A percentile compares a stretch with the other conserved stretches of the same genome.
Evolutionary conservation across 2,329 filamentous ascomycete species (phyloP).

Genomic region (Ramularia endophylla): DNA sequence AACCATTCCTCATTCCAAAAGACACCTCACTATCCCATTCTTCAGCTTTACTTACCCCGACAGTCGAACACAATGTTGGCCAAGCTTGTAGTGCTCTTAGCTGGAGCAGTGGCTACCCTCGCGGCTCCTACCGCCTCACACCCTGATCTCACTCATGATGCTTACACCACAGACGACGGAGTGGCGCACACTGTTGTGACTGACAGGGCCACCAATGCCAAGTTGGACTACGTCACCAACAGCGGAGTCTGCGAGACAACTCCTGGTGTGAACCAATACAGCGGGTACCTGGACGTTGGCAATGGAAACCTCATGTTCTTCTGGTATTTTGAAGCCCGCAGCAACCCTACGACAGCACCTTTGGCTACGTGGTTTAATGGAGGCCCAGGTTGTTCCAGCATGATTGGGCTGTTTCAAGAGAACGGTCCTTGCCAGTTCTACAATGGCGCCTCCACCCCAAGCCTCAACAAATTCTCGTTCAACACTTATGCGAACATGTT

Average conservation of each 20-base stretch:
- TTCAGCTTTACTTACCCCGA: too few relatives aligned
- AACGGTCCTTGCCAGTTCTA: slow-evolving; percentile 35
- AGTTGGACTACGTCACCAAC: slow-evolving; percentile 42
- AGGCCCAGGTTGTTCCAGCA: slow-evolving; percentile 19
- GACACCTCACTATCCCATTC: too few relatives aligned
- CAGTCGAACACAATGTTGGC: too few relatives aligned
- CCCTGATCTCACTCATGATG: background rate
- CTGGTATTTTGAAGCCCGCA: slow-evolving; percentile 57
- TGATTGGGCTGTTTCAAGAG: slow-evolving; percentile 17
- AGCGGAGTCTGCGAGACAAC: slow-evolving; percentile 46
- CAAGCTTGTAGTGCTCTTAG: too few relatives aligned
- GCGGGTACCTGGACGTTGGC: slow-evolving; percentile 32
- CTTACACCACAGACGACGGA: slow-evolving; percentile 3
- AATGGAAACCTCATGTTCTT: slow-evolving; percentile 53
- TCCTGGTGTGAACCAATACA: slow-evolving; percentile 45
- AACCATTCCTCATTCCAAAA: too few relatives aligned
- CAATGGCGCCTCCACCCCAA: slow-evolving; percentile 34
- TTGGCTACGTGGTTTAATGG: slow-evolving; percentile 48
- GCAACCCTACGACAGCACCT: slow-evolving; percentile 48
- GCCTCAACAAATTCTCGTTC: slow-evolving; percentile 42
- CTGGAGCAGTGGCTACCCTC: background rate
- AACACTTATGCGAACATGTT: slow-evolving; percentile 68
- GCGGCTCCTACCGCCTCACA: background rate
- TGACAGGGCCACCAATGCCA: slow-evolving; percentile 3
- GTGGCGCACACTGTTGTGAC: slow-evolving; percentile 4